A percentile compares a stretch with the other conserved stretches of the same genome.
These are phyloP conservation scores for Mortierella sp. DNA, from an alignment of 371 early-diverging fungal genomes.

Conservation along the genomic window DNA sequence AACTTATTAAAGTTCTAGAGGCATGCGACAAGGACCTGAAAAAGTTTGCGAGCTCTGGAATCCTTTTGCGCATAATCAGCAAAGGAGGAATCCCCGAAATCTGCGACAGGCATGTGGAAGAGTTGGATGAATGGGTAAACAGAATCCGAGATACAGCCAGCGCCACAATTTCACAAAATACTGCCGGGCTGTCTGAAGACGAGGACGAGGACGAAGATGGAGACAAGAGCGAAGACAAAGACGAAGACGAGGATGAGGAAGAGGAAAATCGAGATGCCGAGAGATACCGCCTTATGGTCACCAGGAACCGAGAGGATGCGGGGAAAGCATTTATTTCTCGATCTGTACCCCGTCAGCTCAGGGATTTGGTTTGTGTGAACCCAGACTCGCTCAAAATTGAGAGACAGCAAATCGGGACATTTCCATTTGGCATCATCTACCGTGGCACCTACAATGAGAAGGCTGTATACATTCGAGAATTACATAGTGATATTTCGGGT, in stretches of 20 bases:
- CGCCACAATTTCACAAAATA: not conserved
- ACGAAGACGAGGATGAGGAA: constrained; percentile 11
- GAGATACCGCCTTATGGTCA: constrained; percentile 10
- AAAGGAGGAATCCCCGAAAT: constrained; percentile 16
- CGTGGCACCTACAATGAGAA: constrained; percentile 12
- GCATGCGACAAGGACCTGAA: constrained; percentile 25
- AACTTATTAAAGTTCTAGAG: constrained; percentile 1
- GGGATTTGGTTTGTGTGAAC: constrained; percentile 1
- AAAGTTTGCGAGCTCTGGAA: constrained; percentile 23
- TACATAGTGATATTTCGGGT: constrained; percentile 12
- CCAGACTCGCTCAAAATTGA: constrained; percentile 17
- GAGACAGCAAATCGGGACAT: constrained; percentile 21
- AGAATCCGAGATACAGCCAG: not conserved
- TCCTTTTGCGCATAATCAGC: constrained; percentile 21
- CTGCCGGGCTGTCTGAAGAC: not conserved
- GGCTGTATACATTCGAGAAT: constrained; percentile 14
- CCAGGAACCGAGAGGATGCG: constrained; percentile 13
- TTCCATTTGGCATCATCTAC: constrained; percentile 24
- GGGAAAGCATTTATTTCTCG: not conserved
- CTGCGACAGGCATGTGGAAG: constrained; percentile 10
- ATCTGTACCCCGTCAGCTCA: not conserved
- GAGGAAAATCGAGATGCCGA: constrained; percentile 3
- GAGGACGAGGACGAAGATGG: constrained; percentile 13
- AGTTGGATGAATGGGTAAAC: constrained; percentile 10
- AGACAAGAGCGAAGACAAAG: too few relatives aligned